A percentile compares a stretch with the other conserved stretches of the same genome.
phyloP scores from a whole-genome alignment of 768 basidiomycete genomes.

The Pleurotus tuber-regium region DNA sequence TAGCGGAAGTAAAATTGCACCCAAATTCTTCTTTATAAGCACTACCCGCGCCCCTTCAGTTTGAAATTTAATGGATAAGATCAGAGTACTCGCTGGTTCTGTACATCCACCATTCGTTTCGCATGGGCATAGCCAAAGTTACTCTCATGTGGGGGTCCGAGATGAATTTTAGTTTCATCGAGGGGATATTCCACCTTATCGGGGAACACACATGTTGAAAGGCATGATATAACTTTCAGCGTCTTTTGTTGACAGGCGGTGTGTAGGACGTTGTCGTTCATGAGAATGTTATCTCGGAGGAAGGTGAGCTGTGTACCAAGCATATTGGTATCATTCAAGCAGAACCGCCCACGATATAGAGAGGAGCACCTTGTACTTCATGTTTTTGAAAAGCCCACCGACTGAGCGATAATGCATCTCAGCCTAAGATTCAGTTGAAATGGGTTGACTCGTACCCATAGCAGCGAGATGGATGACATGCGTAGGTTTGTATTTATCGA shows the following conservation, averaged over 20 bases:
- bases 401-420: conserved; percentile 43
- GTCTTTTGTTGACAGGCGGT: conserved; percentile 61
- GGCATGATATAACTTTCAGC: conserved; percentile 87
- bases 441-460: conserved; percentile 53
- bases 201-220: conserved; percentile 97
- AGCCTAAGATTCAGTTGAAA: conserved; percentile 1
- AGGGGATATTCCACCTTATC: conserved; percentile 94
- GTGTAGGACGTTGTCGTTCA: conserved; percentile 93
- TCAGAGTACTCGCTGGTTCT: conserved; percentile 71
- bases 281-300: conserved; percentile 90
- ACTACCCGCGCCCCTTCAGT: conserved; percentile 35
- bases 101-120: conserved; percentile 93
- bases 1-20: conserved; percentile 92
- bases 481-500: conserved; percentile 90
- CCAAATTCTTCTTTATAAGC: conserved; percentile 97
- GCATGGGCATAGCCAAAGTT: conserved; percentile 98
- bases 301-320: conserved; percentile 65
- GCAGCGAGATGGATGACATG: conserved; percentile 97
- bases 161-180: conserved; percentile 90
- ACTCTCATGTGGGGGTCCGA: conserved; percentile 87
- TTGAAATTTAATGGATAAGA: background rate
- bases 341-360: background rate
- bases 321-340: background rate
- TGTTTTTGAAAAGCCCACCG: conserved; percentile 93
- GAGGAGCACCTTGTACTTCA: conserved; percentile 80